Base-by-base conservation (phyloP, 2,329 filamentous ascomycete genomes). In the Neurospora sp. region DNA sequence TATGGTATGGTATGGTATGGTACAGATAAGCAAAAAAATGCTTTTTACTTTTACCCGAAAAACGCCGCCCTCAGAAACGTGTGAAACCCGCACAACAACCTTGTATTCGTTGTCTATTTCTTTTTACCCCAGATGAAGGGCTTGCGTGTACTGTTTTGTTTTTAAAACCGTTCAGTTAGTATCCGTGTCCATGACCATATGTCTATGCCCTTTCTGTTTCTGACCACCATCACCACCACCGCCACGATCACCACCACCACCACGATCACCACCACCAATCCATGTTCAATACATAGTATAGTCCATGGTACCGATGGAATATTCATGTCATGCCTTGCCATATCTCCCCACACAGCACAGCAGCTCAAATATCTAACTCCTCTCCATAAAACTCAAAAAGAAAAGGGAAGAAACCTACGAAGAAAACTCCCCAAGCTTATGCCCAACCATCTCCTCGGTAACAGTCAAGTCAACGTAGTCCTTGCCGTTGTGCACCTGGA, bases 391-490 rank as follows among this genome's bases (percentile, higher is more conserved):
- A 23, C 19, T 23, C 19, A 23, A 10, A 19, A 39, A 13, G 6
- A 58, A 33, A 28, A 4, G 2, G 13, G 58, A 58, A 5, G 38
- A 62, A 67, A 88, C 93, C 77, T 87, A 97, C 93, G 88, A 84
- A 73, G 93, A 90, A 80, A 97, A 97, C 82, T 97, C 94, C 76
- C 94, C 94, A 75, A 97, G 85, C 82, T 97, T 97, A 81, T 96
- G 91, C 69, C 94, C 94, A 67, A 97, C 94, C 94, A 97, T 97
- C 77, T 97, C 92, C 79, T 97, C 94, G 17, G 93, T 97, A 73
- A 97, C 91, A 74, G 85, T 86, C 69, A 97, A 86, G 75, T 96
- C 92, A 76, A 90, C 83, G 81, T 97, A 97, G 39, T 86, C 87
- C 83, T 96, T 97, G 77, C 94, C 94, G 79, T 97, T 97, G 83